These are phyloP conservation scores for Aureobasidium sp. DNA, from an alignment of 2,329 filamentous ascomycete genomes.

Conservation along the genomic window DNA sequence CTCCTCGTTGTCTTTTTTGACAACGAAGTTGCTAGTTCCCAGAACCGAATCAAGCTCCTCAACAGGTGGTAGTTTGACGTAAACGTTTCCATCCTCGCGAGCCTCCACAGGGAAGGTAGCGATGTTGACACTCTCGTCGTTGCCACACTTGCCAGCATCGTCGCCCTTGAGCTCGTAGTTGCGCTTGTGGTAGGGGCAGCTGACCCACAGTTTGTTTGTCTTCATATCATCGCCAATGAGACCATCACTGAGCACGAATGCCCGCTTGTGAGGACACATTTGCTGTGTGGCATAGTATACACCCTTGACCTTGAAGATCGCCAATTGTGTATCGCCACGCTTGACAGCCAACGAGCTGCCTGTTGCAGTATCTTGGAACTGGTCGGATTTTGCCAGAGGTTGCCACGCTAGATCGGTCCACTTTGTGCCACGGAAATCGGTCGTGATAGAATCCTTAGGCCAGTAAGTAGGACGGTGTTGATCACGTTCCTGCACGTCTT, in stretches of 20 bases:
- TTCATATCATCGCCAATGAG: conserved; percentile 61
- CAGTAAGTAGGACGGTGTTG: conserved; percentile 71
- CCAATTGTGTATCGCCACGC: conserved; percentile 80
- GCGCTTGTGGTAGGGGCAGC: conserved; percentile 81
- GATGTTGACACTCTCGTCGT: conserved; percentile 67
- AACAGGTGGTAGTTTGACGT: conserved; percentile 69
- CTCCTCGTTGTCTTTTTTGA: conserved; percentile 59
- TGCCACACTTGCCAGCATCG: conserved; percentile 61
- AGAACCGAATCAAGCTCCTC: conserved; percentile 72
- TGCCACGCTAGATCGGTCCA: conserved; percentile 69
- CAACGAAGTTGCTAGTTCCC: conserved; percentile 69
- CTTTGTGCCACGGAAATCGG: conserved; percentile 62
- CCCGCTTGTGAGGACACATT: conserved; percentile 89
- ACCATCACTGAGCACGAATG: conserved; percentile 82
- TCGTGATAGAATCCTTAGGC: conserved; percentile 56
- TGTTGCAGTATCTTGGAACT: conserved; percentile 62
- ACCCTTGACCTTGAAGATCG: conserved; percentile 74
- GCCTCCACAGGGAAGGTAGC: conserved; percentile 74
- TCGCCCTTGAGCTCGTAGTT: conserved; percentile 69
- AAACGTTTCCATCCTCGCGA: conserved; percentile 66
- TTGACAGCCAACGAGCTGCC: conserved; percentile 72
- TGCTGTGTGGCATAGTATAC: conserved; percentile 81
- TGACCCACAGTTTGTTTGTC: conserved; percentile 66
- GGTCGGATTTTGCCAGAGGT: conserved; percentile 60
- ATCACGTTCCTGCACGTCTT: conserved; percentile 61